phyloP scores from a whole-genome alignment of 2,329 filamentous ascomycete species.

The Daldinia eschscholtzii region DNA sequence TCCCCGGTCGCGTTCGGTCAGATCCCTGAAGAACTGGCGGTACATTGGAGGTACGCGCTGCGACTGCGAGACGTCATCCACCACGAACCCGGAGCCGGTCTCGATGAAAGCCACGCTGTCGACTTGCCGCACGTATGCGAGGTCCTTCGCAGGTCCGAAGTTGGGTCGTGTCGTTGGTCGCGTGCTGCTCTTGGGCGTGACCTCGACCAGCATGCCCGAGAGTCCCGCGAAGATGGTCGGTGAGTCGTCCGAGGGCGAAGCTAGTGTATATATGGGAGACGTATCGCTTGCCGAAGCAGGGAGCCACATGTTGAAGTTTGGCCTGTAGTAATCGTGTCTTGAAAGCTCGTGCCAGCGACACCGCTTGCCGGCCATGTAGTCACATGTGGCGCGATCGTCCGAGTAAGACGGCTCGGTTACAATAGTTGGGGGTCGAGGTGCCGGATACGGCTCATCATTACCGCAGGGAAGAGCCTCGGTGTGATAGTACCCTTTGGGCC shows the following conservation, averaged over 20 bases:
- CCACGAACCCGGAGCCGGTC: slow-evolving; percentile 49
- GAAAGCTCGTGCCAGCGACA: slow-evolving; percentile 66
- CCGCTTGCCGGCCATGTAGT: slow-evolving; percentile 49
- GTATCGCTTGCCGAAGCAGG: slow-evolving; percentile 41
- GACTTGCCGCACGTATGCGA: slow-evolving; percentile 36
- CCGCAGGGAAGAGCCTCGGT: slow-evolving; percentile 63
- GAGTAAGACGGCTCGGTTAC: slow-evolving; percentile 37
- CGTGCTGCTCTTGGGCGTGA: slow-evolving; percentile 50
- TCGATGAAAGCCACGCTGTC: slow-evolving; percentile 48
- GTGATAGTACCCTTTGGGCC: slow-evolving; percentile 62
- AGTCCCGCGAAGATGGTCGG: slow-evolving; percentile 65
- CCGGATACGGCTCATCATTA: slow-evolving; percentile 53
- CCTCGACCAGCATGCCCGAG: slow-evolving; percentile 62
- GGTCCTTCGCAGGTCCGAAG: background rate
- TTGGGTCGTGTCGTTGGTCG: background rate
- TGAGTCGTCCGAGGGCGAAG: slow-evolving; percentile 61
- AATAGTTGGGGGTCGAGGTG: slow-evolving; percentile 48
- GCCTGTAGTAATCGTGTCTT: slow-evolving; percentile 59
- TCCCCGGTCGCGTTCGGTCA: background rate
- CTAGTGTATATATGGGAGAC: slow-evolving; percentile 61
- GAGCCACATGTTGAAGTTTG: slow-evolving; percentile 64
- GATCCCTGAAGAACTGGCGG: slow-evolving; percentile 36
- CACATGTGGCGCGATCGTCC: slow-evolving; percentile 51
- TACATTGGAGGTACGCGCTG: slow-evolving; percentile 47
- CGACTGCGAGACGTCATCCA: slow-evolving; percentile 47